These are phyloP conservation scores for Kodamaea hsintzibuensis DNA, from an alignment of 805 yeast species.

Conservation along the genomic window DNA sequence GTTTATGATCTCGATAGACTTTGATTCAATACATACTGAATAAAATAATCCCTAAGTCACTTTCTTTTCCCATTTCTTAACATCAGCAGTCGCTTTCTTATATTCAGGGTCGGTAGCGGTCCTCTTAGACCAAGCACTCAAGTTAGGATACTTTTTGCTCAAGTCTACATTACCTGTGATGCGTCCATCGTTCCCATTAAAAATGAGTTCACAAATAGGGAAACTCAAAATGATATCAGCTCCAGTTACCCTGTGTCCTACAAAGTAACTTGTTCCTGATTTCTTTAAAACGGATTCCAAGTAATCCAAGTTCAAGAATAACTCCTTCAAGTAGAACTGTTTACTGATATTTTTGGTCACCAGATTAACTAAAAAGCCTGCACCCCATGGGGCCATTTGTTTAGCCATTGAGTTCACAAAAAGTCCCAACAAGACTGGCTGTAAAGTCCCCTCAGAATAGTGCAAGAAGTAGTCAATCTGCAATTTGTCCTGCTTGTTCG, in stretches of 20 bases:
- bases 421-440: constrained; percentile 43
- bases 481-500: constrained; percentile 28
- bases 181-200: neutral
- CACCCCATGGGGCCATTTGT: constrained; percentile 47
- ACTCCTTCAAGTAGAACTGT: constrained; percentile 50
- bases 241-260: constrained; percentile 49
- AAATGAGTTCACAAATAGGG: constrained; percentile 35
- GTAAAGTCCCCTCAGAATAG: constrained; percentile 62
- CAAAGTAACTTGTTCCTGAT: constrained; percentile 41
- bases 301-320: constrained; percentile 36
- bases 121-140: neutral
- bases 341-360: constrained; percentile 48
- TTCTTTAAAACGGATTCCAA: constrained; percentile 40
- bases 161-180: neutral
- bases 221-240: constrained; percentile 58
- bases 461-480: constrained; percentile 52
- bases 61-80: too few relatives aligned
- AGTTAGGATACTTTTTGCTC: neutral
- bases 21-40: too few relatives aligned
- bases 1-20: too few relatives aligned
- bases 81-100: too few relatives aligned
- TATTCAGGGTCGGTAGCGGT: neutral
- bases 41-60: too few relatives aligned
- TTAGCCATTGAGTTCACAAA: constrained; percentile 43
- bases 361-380: constrained; percentile 40